Percentiles rank a stretch among this genome's conserved stretches.
Evolutionary conservation across 345 rosid species (phyloP).

Genomic region (Angophora floribunda): DNA sequence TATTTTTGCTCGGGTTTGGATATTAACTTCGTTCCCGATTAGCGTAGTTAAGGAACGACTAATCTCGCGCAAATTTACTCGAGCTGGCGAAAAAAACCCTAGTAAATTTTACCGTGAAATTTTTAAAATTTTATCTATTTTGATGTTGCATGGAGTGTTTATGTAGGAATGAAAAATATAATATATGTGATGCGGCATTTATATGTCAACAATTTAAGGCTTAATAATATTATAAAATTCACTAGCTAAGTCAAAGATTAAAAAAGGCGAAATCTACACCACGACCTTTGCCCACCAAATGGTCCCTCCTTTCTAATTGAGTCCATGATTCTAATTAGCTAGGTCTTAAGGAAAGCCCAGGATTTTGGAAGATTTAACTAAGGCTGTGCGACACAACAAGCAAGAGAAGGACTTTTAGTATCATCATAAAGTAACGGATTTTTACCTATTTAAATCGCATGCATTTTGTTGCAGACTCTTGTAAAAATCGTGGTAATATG

Average conservation of each 20-base stretch:
- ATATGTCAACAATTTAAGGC: background rate
- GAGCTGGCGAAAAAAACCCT: background rate
- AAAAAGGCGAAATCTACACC: background rate
- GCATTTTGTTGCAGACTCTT: background rate
- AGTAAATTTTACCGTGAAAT: background rate
- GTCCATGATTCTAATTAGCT: background rate
- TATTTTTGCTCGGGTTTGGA: background rate
- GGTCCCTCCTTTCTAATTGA: background rate
- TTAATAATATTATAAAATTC: background rate
- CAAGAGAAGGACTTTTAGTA: background rate
- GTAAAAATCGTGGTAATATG: too few relatives aligned
- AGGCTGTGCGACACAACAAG: background rate
- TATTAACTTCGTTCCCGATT: too few relatives aligned
- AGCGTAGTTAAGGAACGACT: background rate
- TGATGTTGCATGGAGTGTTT: background rate
- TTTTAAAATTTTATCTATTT: accelerated
- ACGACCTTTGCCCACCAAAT: background rate
- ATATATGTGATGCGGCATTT: background rate
- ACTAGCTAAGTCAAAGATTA: background rate
- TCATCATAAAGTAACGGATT: background rate
- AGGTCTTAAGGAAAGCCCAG: background rate
- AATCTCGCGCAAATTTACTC: background rate
- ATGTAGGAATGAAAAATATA: background rate
- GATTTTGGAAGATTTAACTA: background rate
- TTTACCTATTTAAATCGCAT: background rate